Percentiles rank a stretch among this genome's conserved stretches.
These are phyloP conservation scores for Trichoderma arundinaceum DNA, from an alignment of 2,329 filamentous ascomycete species.

Conservation along the genomic window DNA sequence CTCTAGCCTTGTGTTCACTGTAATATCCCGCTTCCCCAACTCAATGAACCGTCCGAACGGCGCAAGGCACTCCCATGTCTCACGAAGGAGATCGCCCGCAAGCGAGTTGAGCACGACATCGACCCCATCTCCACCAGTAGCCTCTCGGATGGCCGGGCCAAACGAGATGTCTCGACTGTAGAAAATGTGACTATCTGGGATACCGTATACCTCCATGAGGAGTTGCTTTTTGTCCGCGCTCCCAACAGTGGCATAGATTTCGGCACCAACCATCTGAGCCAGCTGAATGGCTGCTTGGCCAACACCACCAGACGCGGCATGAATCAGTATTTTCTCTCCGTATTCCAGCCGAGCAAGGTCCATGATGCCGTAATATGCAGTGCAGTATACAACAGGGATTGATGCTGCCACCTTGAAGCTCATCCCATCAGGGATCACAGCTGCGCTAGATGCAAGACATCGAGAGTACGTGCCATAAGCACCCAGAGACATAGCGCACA, in stretches of 20 bases:
- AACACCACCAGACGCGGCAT: constrained; percentile 47
- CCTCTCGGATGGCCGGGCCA: constrained; percentile 31
- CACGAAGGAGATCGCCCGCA: constrained; percentile 49
- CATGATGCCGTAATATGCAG: constrained; percentile 50
- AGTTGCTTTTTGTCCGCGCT: constrained; percentile 46
- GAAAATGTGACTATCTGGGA: constrained; percentile 44
- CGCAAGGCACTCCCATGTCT: constrained; percentile 52
- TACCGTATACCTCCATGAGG: constrained; percentile 46
- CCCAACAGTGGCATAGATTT: constrained; percentile 52
- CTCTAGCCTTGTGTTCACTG: constrained; percentile 51
- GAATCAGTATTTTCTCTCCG: constrained; percentile 50
- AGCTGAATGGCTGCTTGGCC: constrained; percentile 50
- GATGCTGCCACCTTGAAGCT: constrained; percentile 48
- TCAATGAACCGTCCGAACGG: constrained; percentile 55
- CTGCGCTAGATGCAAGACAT: constrained; percentile 43
- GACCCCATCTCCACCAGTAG: constrained; percentile 59
- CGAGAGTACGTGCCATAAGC: constrained; percentile 45
- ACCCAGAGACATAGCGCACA: constrained; percentile 58
- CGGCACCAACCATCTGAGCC: constrained; percentile 47
- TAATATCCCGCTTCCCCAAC: constrained; percentile 48
- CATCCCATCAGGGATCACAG: constrained; percentile 47
- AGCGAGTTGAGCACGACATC: constrained; percentile 69
- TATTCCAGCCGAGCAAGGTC: constrained; percentile 46
- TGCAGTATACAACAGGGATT: constrained; percentile 49
- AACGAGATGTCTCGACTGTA: constrained; percentile 39